phyloP scores from a whole-genome alignment of 805 yeast species.

The Schizosaccharomyces cryophilus region DNA sequence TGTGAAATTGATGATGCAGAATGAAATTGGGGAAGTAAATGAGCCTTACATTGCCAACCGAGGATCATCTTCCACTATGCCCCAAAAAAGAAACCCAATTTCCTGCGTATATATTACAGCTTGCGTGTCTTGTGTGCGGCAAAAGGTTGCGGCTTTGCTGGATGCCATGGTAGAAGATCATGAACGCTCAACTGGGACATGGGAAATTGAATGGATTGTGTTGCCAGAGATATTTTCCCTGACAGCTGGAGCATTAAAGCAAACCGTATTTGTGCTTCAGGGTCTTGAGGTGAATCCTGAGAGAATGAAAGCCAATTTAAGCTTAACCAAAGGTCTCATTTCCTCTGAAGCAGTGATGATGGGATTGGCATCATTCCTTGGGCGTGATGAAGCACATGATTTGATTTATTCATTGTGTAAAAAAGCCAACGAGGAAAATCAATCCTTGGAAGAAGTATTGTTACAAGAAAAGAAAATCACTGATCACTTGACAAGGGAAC shows the following conservation, averaged over 20 bases:
- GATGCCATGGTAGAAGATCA: background rate
- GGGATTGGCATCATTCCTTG: background rate
- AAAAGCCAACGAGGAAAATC: background rate
- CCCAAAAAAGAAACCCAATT: constrained; percentile 1
- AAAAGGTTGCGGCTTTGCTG: background rate
- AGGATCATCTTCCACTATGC: constrained; percentile 2
- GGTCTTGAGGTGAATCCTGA: background rate
- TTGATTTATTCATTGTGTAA: background rate
- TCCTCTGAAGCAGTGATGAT: background rate
- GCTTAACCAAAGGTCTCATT: background rate
- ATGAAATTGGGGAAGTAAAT: background rate
- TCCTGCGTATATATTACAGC: background rate
- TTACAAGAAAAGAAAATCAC: no score
- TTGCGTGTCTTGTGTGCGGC: background rate
- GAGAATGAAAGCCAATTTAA: background rate
- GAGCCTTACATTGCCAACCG: background rate
- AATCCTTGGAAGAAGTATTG: background rate
- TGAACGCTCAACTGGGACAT: background rate
- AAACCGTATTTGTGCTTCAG: background rate
- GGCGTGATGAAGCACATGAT: background rate
- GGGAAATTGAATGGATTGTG: constrained; percentile 1
- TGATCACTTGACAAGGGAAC: no score
- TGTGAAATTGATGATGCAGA: background rate
- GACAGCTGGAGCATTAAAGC: background rate
- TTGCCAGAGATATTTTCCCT: background rate